These are phyloP conservation scores for Yarrowia bubula DNA, from an alignment of 805 yeast genomes.

Conservation along the genomic window DNA sequence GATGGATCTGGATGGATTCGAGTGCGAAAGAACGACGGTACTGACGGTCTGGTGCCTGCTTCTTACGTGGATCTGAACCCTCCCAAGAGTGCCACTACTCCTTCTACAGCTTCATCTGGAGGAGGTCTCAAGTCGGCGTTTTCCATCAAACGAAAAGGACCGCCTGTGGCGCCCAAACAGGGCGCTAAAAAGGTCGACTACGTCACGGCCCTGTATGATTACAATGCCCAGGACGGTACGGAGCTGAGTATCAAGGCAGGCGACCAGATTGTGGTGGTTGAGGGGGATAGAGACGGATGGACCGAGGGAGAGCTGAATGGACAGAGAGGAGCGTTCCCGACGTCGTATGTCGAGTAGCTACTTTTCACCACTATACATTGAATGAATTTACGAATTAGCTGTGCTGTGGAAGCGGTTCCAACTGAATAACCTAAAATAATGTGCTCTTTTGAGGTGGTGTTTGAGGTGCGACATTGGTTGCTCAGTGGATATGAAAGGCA, in stretches of 20 bases:
- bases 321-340: conserved; percentile 68
- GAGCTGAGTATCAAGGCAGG: conserved; percentile 74
- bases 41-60: conserved; percentile 81
- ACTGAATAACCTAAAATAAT: too few species aligned
- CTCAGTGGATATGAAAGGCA: too few species aligned
- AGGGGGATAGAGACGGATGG: conserved; percentile 84
- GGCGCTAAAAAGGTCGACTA: conserved; percentile 63
- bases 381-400: too few species aligned
- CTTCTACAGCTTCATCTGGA: neutral
- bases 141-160: conserved; percentile 53
- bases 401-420: too few species aligned
- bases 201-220: conserved; percentile 67
- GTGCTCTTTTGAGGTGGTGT: too few species aligned
- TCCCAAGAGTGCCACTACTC: conserved; percentile 30
- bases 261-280: conserved; percentile 64
- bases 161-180: conserved; percentile 75
- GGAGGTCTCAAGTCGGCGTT: conserved; percentile 34
- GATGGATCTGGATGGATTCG: conserved; percentile 94
- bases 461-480: too few species aligned
- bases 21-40: conserved; percentile 51
- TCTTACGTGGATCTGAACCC: conserved; percentile 58
- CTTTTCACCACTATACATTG: too few species aligned
- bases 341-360: conserved; percentile 49
- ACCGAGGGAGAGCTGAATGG: conserved; percentile 83
- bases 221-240: conserved; percentile 72